phyloP scores from a whole-genome alignment of 2,329 filamentous ascomycete genomes.

The Cladorrhinum sp. region DNA sequence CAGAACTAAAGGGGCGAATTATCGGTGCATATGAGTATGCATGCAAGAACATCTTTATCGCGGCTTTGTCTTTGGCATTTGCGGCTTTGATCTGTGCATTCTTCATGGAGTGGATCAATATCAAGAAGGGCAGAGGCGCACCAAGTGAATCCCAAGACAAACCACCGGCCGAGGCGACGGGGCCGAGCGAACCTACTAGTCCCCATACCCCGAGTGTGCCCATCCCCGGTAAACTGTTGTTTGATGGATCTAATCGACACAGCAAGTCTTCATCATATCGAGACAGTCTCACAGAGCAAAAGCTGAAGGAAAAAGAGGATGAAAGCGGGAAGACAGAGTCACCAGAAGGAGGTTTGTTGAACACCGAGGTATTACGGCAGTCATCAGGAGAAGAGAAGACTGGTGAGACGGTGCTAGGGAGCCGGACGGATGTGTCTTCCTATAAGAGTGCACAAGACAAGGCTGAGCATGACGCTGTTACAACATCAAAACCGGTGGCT shows the following conservation, averaged over 20 bases:
- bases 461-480: not conserved
- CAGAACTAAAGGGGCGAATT: constrained; percentile 50
- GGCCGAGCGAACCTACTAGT: not conserved
- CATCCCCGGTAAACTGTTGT: not conserved
- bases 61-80: constrained; percentile 54
- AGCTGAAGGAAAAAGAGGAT: not conserved
- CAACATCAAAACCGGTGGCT: not conserved
- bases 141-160: not conserved
- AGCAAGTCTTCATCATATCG: constrained; percentile 10
- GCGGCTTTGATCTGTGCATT: constrained; percentile 55
- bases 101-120: constrained; percentile 64
- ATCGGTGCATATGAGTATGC: constrained; percentile 63
- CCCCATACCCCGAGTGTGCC: not conserved
- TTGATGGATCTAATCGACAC: not conserved
- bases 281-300: not conserved
- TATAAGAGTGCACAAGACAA: not conserved
- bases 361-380: not conserved
- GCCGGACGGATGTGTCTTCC: not conserved
- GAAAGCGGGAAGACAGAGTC: not conserved
- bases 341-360: not conserved
- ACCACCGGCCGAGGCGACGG: not conserved
- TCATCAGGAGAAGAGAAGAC: not conserved
- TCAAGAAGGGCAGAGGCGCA: constrained; percentile 50
- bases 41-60: constrained; percentile 61
- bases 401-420: not conserved